These are phyloP conservation scores for Diplodia mutila DNA, from an alignment of 2,329 filamentous ascomycete genomes.

Conservation along the genomic window DNA sequence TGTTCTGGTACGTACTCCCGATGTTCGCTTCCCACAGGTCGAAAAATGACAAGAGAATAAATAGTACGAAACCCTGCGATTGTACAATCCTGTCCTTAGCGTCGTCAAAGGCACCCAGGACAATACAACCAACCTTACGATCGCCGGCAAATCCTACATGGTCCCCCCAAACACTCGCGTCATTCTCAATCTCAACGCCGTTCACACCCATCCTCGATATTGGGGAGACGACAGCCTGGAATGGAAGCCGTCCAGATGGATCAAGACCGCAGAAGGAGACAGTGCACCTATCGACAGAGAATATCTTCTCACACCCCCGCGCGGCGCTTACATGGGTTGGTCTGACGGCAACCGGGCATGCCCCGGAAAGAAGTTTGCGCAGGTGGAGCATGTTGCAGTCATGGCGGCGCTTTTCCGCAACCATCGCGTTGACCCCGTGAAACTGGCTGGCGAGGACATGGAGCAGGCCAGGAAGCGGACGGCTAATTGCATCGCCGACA, in stretches of 20 bases:
- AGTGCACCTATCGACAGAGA: slow-evolving; percentile 16
- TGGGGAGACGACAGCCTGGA: slow-evolving; percentile 35
- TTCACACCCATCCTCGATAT: slow-evolving; percentile 35
- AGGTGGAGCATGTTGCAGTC: slow-evolving; percentile 32
- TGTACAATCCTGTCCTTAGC: slow-evolving; percentile 43
- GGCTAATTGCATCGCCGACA: slow-evolving; percentile 24
- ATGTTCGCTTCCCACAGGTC: not conserved
- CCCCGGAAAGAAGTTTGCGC: slow-evolving; percentile 34
- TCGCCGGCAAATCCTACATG: not conserved
- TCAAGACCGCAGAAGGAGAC: slow-evolving; percentile 25
- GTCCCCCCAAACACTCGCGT: slow-evolving; percentile 28
- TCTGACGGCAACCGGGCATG: slow-evolving; percentile 30
- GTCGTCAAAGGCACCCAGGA: slow-evolving; percentile 37
- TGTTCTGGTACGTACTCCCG: slow-evolving; percentile 30
- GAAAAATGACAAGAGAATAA: slow-evolving; percentile 31
- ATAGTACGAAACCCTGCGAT: slow-evolving; percentile 50
- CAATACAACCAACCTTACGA: not conserved
- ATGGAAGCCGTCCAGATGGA: slow-evolving; percentile 44
- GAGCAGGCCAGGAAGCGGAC: slow-evolving; percentile 27
- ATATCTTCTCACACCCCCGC: slow-evolving; percentile 16
- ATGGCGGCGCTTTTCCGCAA: slow-evolving; percentile 31
- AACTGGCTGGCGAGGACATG: slow-evolving; percentile 26
- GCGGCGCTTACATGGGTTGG: slow-evolving; percentile 30
- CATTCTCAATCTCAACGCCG: slow-evolving; percentile 32
- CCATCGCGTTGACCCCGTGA: slow-evolving; percentile 27